These are phyloP conservation scores for Plasmodium sp. DNA, from an alignment of 169 alveolate genomes.

Conservation along the genomic window DNA sequence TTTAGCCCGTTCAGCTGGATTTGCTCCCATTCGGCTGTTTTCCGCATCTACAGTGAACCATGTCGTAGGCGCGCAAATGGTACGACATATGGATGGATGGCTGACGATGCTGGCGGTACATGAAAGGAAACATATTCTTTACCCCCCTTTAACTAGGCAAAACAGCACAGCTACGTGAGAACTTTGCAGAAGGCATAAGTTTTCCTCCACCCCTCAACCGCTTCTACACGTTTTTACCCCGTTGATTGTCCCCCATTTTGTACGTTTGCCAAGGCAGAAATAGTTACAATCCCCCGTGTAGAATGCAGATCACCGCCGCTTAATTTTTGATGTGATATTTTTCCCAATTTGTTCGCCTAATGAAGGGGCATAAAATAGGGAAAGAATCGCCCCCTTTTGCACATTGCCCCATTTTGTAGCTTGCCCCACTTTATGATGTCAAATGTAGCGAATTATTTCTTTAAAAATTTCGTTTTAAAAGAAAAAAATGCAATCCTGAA, in stretches of 20 bases:
- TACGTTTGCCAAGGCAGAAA: background rate
- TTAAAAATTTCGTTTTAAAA: conserved; percentile 63
- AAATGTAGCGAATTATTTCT: conserved; percentile 32
- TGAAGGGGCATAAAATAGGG: background rate
- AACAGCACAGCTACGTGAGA: background rate
- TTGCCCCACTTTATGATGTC: conserved; percentile 20
- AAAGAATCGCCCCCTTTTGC: background rate
- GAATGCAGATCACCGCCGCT: background rate
- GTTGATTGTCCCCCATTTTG: background rate
- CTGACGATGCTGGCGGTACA: background rate
- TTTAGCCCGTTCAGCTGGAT: background rate
- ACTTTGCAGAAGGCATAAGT: background rate
- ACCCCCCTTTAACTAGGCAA: background rate
- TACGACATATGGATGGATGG: background rate
- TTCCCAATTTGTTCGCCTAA: background rate
- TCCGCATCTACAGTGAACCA: background rate
- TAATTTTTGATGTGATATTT: background rate
- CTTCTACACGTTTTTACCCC: background rate
- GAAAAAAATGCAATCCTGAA: conserved; percentile 27
- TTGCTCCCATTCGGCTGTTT: background rate
- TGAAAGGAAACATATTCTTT: background rate
- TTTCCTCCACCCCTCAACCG: background rate
- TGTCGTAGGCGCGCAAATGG: background rate
- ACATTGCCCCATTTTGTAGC: background rate
- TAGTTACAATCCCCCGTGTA: background rate